Evolutionary conservation across 306 rosid genomes (phyloP), one percentile per base, ranked within the genome.

Genomic region (Sindora glabra): DNA sequence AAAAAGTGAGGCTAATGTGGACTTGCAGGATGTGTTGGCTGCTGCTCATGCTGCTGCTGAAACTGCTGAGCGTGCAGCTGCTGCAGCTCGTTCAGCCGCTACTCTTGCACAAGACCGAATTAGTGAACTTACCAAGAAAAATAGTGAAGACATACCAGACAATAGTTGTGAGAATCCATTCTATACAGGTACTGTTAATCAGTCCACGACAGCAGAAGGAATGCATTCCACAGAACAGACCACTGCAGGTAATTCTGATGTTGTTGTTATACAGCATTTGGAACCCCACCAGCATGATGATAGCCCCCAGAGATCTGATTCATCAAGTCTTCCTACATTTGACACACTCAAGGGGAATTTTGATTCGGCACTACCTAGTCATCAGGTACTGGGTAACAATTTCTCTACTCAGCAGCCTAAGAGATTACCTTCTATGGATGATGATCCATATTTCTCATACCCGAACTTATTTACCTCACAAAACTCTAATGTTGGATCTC

Each of bases 31-130:
- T 61, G 96, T 92, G 53, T 48, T 92, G 72, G 89, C 89, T 57
- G 96, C 99, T 32, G 99, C 99, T 54, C 90, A 92, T 71, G 77
- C 80, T 68, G 99, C 99, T 53, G 96, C 96, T 8, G 96, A 92
- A 58, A 62, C 85, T 12, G 98, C 98, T 16, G 96, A 92, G 69
- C 81, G 82, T 21, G 98, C 98, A 8, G 96, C 98, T 0, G 83
- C 89, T 16, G 88, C 98, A 2, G 99, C 99, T 71, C 94, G 99
- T 57, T 56, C 89, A 9, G 96, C 90, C 0, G 96, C 96, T 62
- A 88, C 81, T 68, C 85, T 92, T 68, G 95, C 95, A 22, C 91
- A 86, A 72, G 61, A 73, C 62, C 87, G 89, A 56, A 92, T 83
- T 37, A 69, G 48, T 0, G 90, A 86, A 75, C 84, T 86, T 18